A percentile compares a stretch with the other conserved stretches of the same genome.
phyloP scores from a whole-genome alignment of 768 basidiomycete species.

The Austroboletus eburneus region DNA sequence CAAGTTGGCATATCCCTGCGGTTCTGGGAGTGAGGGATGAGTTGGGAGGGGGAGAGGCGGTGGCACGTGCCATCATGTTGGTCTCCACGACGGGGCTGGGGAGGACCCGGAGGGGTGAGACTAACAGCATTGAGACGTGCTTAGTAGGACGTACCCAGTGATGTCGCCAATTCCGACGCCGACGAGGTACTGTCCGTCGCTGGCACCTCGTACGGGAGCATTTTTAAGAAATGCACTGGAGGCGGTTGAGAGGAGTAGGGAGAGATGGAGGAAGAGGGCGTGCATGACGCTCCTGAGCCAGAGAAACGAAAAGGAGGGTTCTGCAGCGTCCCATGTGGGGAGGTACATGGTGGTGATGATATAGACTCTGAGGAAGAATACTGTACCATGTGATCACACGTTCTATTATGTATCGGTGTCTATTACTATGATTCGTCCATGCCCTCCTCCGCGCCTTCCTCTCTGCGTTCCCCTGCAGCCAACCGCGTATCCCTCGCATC shows the following conservation, averaged over 20 bases:
- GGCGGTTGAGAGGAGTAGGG: not conserved
- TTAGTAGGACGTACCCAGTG: slow-evolving; percentile 50
- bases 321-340: slow-evolving; percentile 16
- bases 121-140: too few relatives aligned
- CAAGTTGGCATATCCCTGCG: slow-evolving; percentile 62
- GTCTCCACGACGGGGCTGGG: slow-evolving; percentile 73
- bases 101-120: not conserved
- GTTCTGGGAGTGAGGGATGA: not conserved
- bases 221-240: not conserved
- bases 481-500: not conserved
- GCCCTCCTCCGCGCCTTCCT: slow-evolving; percentile 27
- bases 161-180: slow-evolving; percentile 55
- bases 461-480: not conserved
- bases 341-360: slow-evolving; percentile 24
- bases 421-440: slow-evolving; percentile 3
- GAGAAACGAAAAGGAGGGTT: slow-evolving; percentile 13
- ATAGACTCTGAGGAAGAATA: too few relatives aligned
- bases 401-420: too few relatives aligned
- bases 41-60: not conserved
- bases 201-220: not conserved
- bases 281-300: slow-evolving; percentile 37
- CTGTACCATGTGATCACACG: not conserved
- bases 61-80: slow-evolving; percentile 64
- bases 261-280: slow-evolving; percentile 40
- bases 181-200: slow-evolving; percentile 20